Evolutionary conservation across 1,284 basidiomycete genomes (phyloP), one percentile per base, ranked within the genome.

Genomic region (Takashimella tepidaria): DNA sequence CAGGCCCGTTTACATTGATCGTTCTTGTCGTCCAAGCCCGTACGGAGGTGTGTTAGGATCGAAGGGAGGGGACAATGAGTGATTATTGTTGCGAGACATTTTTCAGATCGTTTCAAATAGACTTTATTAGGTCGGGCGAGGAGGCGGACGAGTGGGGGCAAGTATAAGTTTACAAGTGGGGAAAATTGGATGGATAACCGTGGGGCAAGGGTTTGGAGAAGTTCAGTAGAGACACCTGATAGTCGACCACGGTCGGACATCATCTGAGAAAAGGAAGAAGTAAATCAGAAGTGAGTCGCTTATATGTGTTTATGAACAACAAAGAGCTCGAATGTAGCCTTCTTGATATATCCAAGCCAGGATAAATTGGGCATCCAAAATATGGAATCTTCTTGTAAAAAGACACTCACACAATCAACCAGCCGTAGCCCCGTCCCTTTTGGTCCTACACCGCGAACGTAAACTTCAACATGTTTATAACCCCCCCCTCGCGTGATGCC

Each of bases 51-150:
- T 0, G 61, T 49, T 5, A 80, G 51, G 21, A 79, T 64, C 0
- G 59, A 40, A 0, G 70, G 58, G 0, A 76, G 59, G 1, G 63
- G 73, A 58, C 78, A 80, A 58, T 78, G 68, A 4, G 70, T 63
- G 25, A 79, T 70, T 49, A 80, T 77, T 8, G 74, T 72, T 5
- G 67, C 53, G 1, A 80, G 62, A 27, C 72, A 73, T 57, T 76
- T 77, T 45, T 79, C 77, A 0, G 78, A 74, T 16, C 79, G 67
- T 46, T 76, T 75, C 11, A 78, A 61, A 27, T 75, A 75, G 6
- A 80, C 76, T 60, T 79, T 79, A 67, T 80, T 80, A 0, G 79
- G 78, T 27, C 78, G 63, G 1, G 76, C 76, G 47, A 79, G 76
- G 31, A 79, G 72, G 19, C 67, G 61, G 46, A 79, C 58, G 4